Conservation (phyloP, 2,329 filamentous ascomycete species). For the Thielaviopsis musarum region DNA sequence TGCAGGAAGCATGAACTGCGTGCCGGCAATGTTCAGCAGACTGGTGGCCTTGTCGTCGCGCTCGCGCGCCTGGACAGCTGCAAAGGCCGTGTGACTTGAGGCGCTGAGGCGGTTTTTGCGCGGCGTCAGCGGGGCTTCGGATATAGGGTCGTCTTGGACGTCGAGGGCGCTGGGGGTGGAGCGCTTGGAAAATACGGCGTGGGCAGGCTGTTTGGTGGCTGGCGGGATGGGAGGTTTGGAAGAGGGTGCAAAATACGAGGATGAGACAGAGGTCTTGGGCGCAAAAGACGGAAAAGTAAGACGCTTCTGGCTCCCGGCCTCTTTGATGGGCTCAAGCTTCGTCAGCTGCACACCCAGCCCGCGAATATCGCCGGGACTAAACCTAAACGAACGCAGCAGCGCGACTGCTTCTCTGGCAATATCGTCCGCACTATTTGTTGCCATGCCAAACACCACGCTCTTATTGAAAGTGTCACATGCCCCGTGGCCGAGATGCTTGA, state of each 20-base stretch:
- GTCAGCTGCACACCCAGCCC: constrained; percentile 89
- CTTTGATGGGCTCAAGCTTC: constrained; percentile 67
- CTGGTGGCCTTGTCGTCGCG: constrained; percentile 41
- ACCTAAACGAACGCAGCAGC: constrained; percentile 63
- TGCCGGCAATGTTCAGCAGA: constrained; percentile 64
- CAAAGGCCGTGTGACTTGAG: constrained; percentile 31
- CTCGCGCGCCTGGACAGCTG: constrained; percentile 30
- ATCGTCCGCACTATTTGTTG: constrained; percentile 56
- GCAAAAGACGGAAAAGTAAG: constrained; percentile 49
- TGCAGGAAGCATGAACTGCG: constrained; percentile 79
- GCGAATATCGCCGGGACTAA: constrained; percentile 82
- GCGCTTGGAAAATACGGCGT: background rate
- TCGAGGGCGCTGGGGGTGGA: constrained; percentile 10
- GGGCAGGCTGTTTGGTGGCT: no score
- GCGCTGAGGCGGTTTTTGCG: background rate
- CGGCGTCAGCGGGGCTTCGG: constrained; percentile 1
- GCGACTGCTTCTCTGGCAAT: constrained; percentile 73
- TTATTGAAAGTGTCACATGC: constrained; percentile 93
- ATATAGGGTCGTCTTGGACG: constrained; percentile 5
- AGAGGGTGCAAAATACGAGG: constrained; percentile 16
- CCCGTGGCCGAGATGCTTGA: constrained; percentile 87
- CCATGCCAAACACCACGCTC: constrained; percentile 63
- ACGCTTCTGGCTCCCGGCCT: constrained; percentile 60
- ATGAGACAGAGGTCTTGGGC: background rate
- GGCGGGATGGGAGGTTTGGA: no score